Base-by-base conservation (phyloP, 805 yeast species). In the Pichia nakasei region DNA sequence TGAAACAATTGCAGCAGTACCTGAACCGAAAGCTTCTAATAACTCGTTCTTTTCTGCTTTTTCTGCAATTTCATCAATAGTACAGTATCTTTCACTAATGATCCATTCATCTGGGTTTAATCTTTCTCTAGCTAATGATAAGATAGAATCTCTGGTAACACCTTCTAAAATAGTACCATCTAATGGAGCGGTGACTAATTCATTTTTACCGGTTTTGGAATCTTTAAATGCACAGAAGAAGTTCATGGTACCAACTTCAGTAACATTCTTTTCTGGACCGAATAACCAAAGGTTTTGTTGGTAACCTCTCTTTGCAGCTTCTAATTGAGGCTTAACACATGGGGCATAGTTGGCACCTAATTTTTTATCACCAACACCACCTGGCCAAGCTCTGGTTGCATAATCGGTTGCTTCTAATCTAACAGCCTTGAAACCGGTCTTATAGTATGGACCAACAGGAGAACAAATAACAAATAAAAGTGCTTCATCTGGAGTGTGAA, bases 381-480 rank as follows among this genome's bases (percentile, higher is more conserved):
- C 96, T 61, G 97, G 97, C 97, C 97, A 91, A 26, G 98, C 97
- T 71, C 98, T 85, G 29, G 89, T 89, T 41, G 96, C 96, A 56
- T 85, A 80, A 61, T 87, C 95, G 31, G 96, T 89, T 53, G 97
- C 97, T 69, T 91, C 96, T 52, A 93, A 75, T 49, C 78, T 73
- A 43, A 93, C 96, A 35, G 97, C 96, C 68, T 89, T 88, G 79
- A 91, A 91, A 18, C 97, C 97, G 18, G 96, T 84, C 58, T 83
- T 75, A 69, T 84, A 87, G 75, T 91, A 93, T 22, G 97, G 97
- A 41, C 97, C 97, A 26, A 91, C 97, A 24, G 97, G 97, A 17
- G 96, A 86, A 37, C 91, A 83, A 63, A 91, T 89, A 38, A 89
- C 87, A 61, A 69, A 93, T 52, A 91, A 67, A 48, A 86, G 69